These are phyloP conservation scores for Candida saitoana DNA, from an alignment of 805 yeast genomes.

Conservation along the genomic window DNA sequence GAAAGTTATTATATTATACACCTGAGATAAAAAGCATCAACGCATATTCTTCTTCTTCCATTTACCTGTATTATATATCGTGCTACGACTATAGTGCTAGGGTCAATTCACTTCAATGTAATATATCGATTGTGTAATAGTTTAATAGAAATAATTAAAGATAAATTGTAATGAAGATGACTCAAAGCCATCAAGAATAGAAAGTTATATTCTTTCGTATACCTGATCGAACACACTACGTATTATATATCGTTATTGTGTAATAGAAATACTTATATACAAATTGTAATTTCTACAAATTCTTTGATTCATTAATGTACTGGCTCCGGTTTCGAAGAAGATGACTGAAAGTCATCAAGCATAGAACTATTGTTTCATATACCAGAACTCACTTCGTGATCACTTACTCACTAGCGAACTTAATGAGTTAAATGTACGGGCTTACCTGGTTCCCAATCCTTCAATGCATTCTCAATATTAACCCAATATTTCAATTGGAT, in stretches of 20 bases:
- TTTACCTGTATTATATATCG: no score
- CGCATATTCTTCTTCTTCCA: no score
- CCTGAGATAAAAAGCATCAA: no score
- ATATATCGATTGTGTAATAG: not conserved
- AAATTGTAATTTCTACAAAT: slow-evolving; percentile 2
- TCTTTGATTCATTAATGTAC: not conserved
- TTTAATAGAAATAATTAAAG: not conserved
- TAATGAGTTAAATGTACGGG: slow-evolving; percentile 63
- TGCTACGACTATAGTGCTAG: no score
- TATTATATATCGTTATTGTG: not conserved
- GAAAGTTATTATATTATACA: not conserved
- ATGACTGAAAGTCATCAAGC: no score
- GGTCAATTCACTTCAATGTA: slow-evolving; percentile 1
- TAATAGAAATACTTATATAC: not conserved
- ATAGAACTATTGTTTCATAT: no score
- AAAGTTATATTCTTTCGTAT: no score
- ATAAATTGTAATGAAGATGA: not conserved
- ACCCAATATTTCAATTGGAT: slow-evolving; percentile 79
- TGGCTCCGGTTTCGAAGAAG: no score
- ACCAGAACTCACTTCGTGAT: no score
- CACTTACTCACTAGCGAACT: not conserved
- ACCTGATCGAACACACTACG: no score
- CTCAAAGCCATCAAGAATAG: no score
- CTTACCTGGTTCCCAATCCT: slow-evolving; percentile 74
- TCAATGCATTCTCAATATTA: slow-evolving; percentile 67